Base-by-base conservation (phyloP, 2,329 filamentous ascomycete species). In the Phoma sp. region DNA sequence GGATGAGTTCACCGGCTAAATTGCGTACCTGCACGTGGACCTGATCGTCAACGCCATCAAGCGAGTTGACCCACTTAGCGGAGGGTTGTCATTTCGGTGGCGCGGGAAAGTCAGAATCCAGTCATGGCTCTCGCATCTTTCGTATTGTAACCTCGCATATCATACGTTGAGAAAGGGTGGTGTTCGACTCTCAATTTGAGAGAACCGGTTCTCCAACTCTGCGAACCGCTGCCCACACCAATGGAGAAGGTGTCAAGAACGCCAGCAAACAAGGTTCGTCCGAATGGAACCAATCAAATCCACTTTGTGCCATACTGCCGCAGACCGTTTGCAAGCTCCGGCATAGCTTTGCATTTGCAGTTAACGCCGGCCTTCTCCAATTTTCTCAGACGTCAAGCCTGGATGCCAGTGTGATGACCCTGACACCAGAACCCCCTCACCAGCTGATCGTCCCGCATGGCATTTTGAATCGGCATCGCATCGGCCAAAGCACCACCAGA, bases 11-110 rank as follows among this genome's bases (percentile, higher is more conserved):
- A 53, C 59, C 55, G 62, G 60, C 55, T 66, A 65, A 64, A 60
- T 33, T 59, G 51, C 38, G 45, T 42, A 48, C 45, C 39, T 57
- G 59, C 62, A 67, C 59, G 60, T 64, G 59, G 59, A 53, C 50
- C 36, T 56, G 51, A 63, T 57, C 56, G 46, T 61, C 59, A 51
- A 53, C 56, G 52, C 61, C 49, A 61, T 32, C 20, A 59, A 63
- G 58, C 55, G 53, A 61, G 42, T 18, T 28, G 40, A 34, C 47
- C 59, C 52, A 54, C 57, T 51, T 59, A 36, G 52, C 38, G 37
- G 20, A 49, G 12, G 36, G 42, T 53, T 47, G 42, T 54, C 45
- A 47, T 56, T 36, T 42, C 43, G 29, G 48, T 55, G 48, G 55
- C 46, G 34, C 42, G 54, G 49, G 23, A 51, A 26, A 40, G 18